These are phyloP conservation scores for Suhomyces prunicola DNA, from an alignment of 805 yeast genomes.

Conservation along the genomic window DNA sequence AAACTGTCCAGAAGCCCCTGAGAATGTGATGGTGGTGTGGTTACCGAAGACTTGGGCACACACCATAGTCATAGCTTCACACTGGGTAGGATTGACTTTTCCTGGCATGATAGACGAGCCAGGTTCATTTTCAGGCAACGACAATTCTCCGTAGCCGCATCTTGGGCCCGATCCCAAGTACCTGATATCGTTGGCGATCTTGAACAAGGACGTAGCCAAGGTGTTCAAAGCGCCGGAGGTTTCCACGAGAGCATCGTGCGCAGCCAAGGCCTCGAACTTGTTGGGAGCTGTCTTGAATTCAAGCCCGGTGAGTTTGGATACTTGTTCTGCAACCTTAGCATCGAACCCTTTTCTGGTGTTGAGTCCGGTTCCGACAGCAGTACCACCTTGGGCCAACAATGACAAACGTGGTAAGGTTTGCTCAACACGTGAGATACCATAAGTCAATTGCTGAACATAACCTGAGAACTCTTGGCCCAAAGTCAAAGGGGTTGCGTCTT, in stretches of 20 bases:
- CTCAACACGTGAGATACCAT: conserved; percentile 33
- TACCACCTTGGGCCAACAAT: conserved; percentile 39
- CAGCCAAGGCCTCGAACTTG: conserved; percentile 41
- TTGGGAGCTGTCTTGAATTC: conserved; percentile 36
- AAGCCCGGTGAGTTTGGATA: conserved; percentile 31
- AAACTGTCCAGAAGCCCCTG: conserved; percentile 41
- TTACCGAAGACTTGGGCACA: conserved; percentile 40
- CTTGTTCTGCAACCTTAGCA: conserved; percentile 31
- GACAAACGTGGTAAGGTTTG: conserved; percentile 32
- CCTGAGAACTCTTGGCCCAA: conserved; percentile 41
- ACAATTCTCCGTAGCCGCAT: conserved; percentile 40
- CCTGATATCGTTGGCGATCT: conserved; percentile 39
- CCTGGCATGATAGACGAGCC: conserved; percentile 44
- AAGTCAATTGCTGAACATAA: conserved; percentile 35
- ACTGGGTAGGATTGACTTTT: conserved; percentile 40
- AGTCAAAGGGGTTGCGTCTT: conserved; percentile 41
- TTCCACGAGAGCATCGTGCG: conserved; percentile 40
- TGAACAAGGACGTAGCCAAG: conserved; percentile 35
- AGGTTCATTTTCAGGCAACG: conserved; percentile 39
- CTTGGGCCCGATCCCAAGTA: conserved; percentile 41
- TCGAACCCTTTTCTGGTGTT: conserved; percentile 39
- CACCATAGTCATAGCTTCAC: conserved; percentile 41
- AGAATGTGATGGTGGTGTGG: conserved; percentile 36
- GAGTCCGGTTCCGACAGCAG: conserved; percentile 42
- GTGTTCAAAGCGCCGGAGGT: conserved; percentile 41